These are phyloP conservation scores for Colletotrichum sp. DNA, from an alignment of 2,329 filamentous ascomycete species.

Conservation along the genomic window DNA sequence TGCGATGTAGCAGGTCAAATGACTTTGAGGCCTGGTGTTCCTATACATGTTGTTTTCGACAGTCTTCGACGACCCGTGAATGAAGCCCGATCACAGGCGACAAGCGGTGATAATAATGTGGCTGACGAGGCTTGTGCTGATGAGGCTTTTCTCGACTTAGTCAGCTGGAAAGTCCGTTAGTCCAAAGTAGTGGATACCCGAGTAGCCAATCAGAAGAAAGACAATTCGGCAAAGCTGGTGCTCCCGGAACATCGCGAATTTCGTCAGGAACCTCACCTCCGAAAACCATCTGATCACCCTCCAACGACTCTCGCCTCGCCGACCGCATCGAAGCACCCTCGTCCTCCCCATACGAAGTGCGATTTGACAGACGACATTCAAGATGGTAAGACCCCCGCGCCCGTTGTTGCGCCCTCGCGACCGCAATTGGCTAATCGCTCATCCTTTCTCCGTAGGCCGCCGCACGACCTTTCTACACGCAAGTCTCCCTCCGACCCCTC, in stretches of 20 bases:
- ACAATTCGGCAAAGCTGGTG: conserved; percentile 22
- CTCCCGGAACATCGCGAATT: conserved; percentile 26
- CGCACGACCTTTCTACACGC: conserved; percentile 41
- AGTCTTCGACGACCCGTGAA: neutral
- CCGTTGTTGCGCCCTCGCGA: neutral
- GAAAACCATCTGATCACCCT: conserved; percentile 6
- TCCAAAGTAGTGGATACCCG: neutral
- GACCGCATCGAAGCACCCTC: conserved; percentile 17
- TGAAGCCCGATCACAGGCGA: neutral
- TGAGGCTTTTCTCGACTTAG: neutral
- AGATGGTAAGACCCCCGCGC: conserved; percentile 37
- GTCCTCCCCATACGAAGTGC: conserved; percentile 7
- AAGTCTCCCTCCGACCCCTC: conserved; percentile 30
- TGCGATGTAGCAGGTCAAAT: neutral
- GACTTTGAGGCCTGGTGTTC: neutral
- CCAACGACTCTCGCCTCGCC: conserved; percentile 5
- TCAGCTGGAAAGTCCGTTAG: neutral
- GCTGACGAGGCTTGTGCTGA: neutral
- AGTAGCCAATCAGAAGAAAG: conserved; percentile 13
- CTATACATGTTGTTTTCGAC: neutral
- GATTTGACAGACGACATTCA: conserved; percentile 24
- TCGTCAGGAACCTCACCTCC: conserved; percentile 15
- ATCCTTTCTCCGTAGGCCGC: conserved; percentile 34
- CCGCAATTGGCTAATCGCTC: conserved; percentile 38
- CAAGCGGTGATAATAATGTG: neutral